Conservation (phyloP, 73 alveolate species). For the Paramecium biaurelia region DNA sequence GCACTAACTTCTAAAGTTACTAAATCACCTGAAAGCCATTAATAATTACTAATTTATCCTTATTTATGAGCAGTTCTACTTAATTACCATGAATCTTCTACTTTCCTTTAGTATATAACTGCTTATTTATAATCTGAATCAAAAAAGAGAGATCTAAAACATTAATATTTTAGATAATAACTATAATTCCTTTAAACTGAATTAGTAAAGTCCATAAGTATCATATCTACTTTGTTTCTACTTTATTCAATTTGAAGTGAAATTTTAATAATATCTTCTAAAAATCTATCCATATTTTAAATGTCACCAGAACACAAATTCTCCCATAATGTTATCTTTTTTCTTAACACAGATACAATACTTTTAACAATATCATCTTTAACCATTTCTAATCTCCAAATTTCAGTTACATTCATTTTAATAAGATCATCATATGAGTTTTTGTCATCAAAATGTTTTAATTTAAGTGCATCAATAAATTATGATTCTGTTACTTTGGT, state of each 20-base stretch:
- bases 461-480: neutral
- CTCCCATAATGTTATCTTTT: slow-evolving; percentile 32
- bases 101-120: neutral
- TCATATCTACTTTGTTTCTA: neutral
- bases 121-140: slow-evolving; percentile 29
- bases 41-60: slow-evolving; percentile 26
- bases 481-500: neutral
- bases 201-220: neutral
- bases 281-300: neutral
- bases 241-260: neutral
- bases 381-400: slow-evolving; percentile 36
- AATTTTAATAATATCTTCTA: neutral
- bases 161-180: slow-evolving; percentile 18
- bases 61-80: slow-evolving; percentile 17
- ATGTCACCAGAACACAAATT: slow-evolving; percentile 19
- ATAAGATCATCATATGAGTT: neutral
- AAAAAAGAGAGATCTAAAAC: slow-evolving; percentile 40
- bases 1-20: slow-evolving; percentile 15
- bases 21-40: slow-evolving; percentile 40
- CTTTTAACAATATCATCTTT: neutral
- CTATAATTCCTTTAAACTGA: neutral
- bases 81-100: slow-evolving; percentile 36
- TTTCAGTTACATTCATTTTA: slow-evolving; percentile 37
- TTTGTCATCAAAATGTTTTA: neutral
- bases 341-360: neutral